These are phyloP conservation scores for Lasiodiplodia sp. DNA, from an alignment of 2,329 filamentous ascomycete species.

Conservation along the genomic window DNA sequence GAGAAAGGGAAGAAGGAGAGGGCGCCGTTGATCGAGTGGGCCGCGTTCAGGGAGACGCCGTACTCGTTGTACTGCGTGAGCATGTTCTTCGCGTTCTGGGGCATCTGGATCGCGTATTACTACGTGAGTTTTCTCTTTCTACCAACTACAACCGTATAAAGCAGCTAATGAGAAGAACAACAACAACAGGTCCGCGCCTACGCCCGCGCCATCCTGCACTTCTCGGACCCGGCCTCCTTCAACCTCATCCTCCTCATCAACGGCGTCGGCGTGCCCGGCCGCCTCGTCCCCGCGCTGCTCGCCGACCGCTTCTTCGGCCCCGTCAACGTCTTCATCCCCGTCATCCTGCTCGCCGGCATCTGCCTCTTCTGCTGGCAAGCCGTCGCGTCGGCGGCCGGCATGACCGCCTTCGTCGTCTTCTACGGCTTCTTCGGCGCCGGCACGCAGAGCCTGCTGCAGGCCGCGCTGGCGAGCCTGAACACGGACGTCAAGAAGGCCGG, in stretches of 20 bases:
- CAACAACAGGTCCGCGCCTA: conserved; percentile 14
- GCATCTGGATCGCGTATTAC: conserved; percentile 64
- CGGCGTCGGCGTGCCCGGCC: conserved; percentile 48
- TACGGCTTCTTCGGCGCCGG: conserved; percentile 59
- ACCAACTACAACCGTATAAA: no score
- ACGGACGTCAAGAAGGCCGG: conserved; percentile 51
- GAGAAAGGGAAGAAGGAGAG: conserved; percentile 50
- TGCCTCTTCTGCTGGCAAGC: conserved; percentile 55
- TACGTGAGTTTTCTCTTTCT: conserved; percentile 52
- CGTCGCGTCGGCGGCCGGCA: conserved; percentile 46
- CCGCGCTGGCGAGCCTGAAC: conserved; percentile 53
- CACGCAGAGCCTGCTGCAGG: conserved; percentile 54
- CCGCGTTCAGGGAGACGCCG: conserved; percentile 62
- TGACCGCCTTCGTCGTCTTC: conserved; percentile 53
- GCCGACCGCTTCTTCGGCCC: conserved; percentile 52
- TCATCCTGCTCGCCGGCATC: conserved; percentile 48
- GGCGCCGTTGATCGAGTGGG: conserved; percentile 62
- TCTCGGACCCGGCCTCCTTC: conserved; percentile 60
- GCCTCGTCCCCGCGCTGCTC: conserved; percentile 56
- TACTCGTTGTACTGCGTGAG: conserved; percentile 57
- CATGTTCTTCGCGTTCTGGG: conserved; percentile 55
- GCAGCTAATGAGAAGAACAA: not conserved
- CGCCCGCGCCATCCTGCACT: conserved; percentile 40
- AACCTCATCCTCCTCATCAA: conserved; percentile 25
- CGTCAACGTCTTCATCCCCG: conserved; percentile 51